Conservation (phyloP, 1,284 basidiomycete genomes). For the Rhodotorula sp. region DNA sequence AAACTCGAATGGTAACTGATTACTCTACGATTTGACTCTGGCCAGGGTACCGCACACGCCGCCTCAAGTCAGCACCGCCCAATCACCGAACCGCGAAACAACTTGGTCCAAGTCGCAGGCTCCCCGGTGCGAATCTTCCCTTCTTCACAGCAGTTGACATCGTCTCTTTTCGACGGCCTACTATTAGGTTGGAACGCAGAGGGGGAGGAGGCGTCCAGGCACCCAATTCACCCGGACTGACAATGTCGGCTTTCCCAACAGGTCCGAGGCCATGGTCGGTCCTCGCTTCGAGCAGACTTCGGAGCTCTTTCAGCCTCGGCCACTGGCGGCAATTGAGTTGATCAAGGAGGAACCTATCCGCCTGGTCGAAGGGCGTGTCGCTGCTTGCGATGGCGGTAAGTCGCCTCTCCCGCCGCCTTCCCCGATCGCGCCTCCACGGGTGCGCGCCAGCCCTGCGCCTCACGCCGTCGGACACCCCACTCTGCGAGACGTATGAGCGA, state of each 20-base stretch:
- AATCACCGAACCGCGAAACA: constrained; percentile 36
- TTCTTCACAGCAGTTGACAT: not conserved
- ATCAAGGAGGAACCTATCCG: constrained; percentile 81
- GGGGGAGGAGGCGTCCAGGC: too few relatives aligned
- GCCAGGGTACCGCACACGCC: constrained; percentile 42
- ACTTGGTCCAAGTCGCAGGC: constrained; percentile 33
- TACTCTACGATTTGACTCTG: too few relatives aligned
- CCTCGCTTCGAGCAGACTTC: constrained; percentile 90
- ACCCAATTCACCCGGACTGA: not conserved
- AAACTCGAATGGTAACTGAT: not conserved
- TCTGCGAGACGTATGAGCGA: too few relatives aligned
- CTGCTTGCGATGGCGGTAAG: constrained; percentile 91
- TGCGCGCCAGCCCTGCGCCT: not conserved
- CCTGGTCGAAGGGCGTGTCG: constrained; percentile 74
- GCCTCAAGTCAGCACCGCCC: constrained; percentile 19
- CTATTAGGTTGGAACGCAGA: too few relatives aligned
- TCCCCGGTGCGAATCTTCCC: constrained; percentile 15
- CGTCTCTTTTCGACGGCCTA: too few relatives aligned
- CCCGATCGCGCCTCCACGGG: not conserved
- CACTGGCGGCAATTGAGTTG: constrained; percentile 88
- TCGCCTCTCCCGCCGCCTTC: not conserved
- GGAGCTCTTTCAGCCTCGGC: constrained; percentile 81
- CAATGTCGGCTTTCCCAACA: not conserved
- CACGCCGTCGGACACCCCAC: not conserved
- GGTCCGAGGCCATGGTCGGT: constrained; percentile 53